Base-by-base conservation (phyloP, 306 rosid genomes). In the Sicyos baderoa region DNA sequence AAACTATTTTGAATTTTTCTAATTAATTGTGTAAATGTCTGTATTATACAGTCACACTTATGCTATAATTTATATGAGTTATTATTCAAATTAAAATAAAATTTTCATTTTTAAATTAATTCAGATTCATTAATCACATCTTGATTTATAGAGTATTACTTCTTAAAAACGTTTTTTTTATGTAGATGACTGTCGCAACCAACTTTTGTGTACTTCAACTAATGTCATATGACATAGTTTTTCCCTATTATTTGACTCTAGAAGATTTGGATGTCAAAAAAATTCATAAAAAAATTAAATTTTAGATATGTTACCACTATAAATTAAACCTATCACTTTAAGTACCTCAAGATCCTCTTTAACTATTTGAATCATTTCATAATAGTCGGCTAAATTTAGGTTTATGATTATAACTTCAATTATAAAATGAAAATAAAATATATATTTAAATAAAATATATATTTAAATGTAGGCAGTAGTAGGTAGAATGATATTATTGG, bases 21-120 rank as follows among this genome's bases (percentile, higher is more conserved):
- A 67, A 67, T 48, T 42, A 67, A 67, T 48, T 67, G 72, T 67
- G 48, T 67, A 67, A 67, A 67, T 67, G 50, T 67, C 56, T 67
- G 72, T 48, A 67, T 23, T 48, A 44, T 67, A 45, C 35, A 67
- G 57, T 16, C 57, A 67, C 44, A 67, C 21, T 23, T 67, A 48
- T 48, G 22, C 32, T 49, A 65, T 67, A 47, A 23, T 67, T 14
- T 67, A 47, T 67, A 40, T 42, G 10, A 21, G 35, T 4, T 44
- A 64, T 21, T 44, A 44, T 42, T 19, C 12, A 42, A 18, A 18
- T 18, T 6, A 42, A 7, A 42, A 65, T 21, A 65, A 21, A 9
- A 4, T 3, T 21, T 50, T 50, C 17, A n/a, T 50, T 13, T 16
- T 0, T 15, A 52, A 52, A 6, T 22, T 55, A 56, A 13, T 56